Evolutionary conservation across 1,139 yeast species (phyloP).

Genomic region (Geotrichum histeridarum): DNA sequence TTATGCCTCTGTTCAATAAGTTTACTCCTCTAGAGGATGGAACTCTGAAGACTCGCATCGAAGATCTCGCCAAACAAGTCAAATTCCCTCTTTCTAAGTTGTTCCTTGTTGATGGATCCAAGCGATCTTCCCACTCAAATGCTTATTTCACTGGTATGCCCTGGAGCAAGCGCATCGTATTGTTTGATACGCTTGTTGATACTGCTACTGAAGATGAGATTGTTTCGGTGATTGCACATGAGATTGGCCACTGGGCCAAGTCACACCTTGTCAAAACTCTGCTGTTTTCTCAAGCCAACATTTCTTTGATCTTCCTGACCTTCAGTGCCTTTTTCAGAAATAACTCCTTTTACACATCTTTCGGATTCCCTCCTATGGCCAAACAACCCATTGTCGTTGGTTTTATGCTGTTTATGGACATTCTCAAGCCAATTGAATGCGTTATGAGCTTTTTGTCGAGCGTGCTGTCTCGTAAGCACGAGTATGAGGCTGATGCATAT

Average conservation of each 20-base stretch:
- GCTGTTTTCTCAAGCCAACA: constrained; percentile 56
- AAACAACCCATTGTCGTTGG: constrained; percentile 74
- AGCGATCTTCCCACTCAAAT: constrained; percentile 91
- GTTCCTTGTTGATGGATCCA: constrained; percentile 89
- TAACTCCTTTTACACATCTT: constrained; percentile 65
- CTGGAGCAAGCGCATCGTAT: constrained; percentile 91
- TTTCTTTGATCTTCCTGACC: constrained; percentile 59
- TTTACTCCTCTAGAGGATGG: constrained; percentile 88
- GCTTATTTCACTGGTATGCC: constrained; percentile 96
- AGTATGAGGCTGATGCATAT: constrained; percentile 86
- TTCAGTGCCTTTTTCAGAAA: constrained; percentile 79
- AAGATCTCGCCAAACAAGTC: constrained; percentile 66
- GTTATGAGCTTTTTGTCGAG: constrained; percentile 61
- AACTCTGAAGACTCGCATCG: constrained; percentile 75
- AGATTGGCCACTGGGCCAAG: constrained; percentile 94
- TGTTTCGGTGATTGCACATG: constrained; percentile 93
- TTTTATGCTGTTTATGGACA: constrained; percentile 56
- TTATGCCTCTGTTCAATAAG: constrained; percentile 89
- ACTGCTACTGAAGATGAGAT: constrained; percentile 74
- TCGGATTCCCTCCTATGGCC: constrained; percentile 54
- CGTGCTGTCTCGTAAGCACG: constrained; percentile 73
- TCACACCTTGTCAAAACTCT: constrained; percentile 76
- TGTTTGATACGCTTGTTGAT: constrained; percentile 83
- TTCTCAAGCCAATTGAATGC: constrained; percentile 73
- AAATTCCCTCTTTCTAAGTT: constrained; percentile 81